Evolutionary conservation across 805 yeast species (phyloP).

Genomic region (Saturnispora sekii): DNA sequence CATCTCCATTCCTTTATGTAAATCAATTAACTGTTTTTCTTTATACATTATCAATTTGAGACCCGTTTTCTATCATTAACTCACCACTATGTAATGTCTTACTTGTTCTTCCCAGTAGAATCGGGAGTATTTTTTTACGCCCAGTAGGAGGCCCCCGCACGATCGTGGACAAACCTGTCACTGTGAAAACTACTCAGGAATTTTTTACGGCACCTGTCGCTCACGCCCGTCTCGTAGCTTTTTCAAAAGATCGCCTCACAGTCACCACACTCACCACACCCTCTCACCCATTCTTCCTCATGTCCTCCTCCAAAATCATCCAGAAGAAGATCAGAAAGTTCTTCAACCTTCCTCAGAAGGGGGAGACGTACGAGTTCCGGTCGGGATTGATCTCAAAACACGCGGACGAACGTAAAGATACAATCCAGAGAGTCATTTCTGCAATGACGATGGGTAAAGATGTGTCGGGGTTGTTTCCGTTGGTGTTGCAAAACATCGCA

Average conservation of each 20-base stretch:
- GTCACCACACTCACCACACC: not conserved
- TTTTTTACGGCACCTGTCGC: no score
- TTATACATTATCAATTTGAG: no score
- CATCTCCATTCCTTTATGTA: no score
- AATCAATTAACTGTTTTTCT: no score
- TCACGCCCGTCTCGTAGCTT: no score
- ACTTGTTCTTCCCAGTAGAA: no score
- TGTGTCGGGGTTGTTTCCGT: conserved; percentile 90
- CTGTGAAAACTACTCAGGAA: no score
- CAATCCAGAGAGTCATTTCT: conserved; percentile 91
- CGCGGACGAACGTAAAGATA: conserved; percentile 90
- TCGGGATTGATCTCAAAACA: conserved; percentile 89
- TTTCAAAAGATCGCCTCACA: not conserved
- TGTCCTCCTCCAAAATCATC: conserved; percentile 22
- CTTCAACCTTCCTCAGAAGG: conserved; percentile 50
- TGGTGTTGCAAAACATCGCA: conserved; percentile 90
- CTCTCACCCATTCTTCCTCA: not conserved
- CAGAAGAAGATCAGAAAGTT: conserved; percentile 46
- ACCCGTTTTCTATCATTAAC: no score
- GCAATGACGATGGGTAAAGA: conserved; percentile 99
- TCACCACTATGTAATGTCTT: no score
- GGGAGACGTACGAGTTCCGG: conserved; percentile 84
- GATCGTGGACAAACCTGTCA: no score
- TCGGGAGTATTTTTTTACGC: no score
- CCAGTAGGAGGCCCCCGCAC: no score